Conservation (phyloP, 805 yeast genomes). For the Grigorovia yakushimaensis region DNA sequence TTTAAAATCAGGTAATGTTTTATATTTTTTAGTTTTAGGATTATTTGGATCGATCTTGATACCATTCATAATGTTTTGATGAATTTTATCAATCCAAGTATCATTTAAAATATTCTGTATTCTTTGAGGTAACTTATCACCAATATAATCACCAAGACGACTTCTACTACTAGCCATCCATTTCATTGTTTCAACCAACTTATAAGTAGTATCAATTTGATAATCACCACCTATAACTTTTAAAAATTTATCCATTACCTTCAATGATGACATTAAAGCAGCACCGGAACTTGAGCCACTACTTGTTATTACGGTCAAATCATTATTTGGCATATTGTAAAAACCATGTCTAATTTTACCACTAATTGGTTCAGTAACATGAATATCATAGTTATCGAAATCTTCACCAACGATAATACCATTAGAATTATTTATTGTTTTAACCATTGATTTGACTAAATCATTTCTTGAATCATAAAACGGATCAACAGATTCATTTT, state of each 20-base stretch:
- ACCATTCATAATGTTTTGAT: slow-evolving; percentile 41
- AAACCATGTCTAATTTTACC: slow-evolving; percentile 19
- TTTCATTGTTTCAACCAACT: slow-evolving; percentile 78
- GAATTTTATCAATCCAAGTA: slow-evolving; percentile 50
- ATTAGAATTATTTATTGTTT: slow-evolving; percentile 40
- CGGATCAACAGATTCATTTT: slow-evolving; percentile 64
- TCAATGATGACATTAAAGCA: slow-evolving; percentile 66
- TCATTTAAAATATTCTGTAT: slow-evolving; percentile 37
- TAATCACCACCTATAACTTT: slow-evolving; percentile 37
- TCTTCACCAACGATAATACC: slow-evolving; percentile 65
- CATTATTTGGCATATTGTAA: slow-evolving; percentile 29
- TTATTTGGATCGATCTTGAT: slow-evolving; percentile 1
- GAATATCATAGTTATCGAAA: slow-evolving; percentile 50
- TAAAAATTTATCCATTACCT: slow-evolving; percentile 44
- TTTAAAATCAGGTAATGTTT: slow-evolving; percentile 55
- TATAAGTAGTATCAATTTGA: slow-evolving; percentile 44
- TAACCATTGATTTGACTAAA: slow-evolving; percentile 52
- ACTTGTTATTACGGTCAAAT: slow-evolving; percentile 43
- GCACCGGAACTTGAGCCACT: slow-evolving; percentile 79
- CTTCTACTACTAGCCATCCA: slow-evolving; percentile 86
- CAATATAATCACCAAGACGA: slow-evolving; percentile 63
- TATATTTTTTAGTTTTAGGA: slow-evolving; percentile 2
- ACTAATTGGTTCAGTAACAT: slow-evolving; percentile 31
- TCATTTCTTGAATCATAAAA: slow-evolving; percentile 81
- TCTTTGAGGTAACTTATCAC: slow-evolving; percentile 25